phyloP scores from a whole-genome alignment of 1,139 yeast species.

The Yamadazyma triangularis region DNA sequence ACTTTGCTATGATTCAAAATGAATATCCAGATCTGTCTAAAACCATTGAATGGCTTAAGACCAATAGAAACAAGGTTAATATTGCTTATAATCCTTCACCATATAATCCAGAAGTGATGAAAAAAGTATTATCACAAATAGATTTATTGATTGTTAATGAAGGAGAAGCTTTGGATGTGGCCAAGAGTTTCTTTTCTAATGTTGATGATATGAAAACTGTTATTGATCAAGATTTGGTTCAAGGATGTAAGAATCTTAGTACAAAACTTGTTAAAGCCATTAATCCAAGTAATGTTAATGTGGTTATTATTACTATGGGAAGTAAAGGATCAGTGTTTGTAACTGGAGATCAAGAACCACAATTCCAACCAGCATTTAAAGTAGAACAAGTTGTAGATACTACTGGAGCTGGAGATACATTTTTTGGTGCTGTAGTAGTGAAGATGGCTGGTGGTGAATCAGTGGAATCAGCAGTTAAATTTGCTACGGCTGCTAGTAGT shows the following conservation, averaged over 20 bases:
- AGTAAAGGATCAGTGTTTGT: constrained; percentile 60
- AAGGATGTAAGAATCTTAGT: constrained; percentile 37
- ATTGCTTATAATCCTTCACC: constrained; percentile 94
- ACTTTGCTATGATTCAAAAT: constrained; percentile 62
- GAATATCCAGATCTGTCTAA: constrained; percentile 63
- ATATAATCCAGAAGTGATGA: constrained; percentile 37
- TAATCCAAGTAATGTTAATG: constrained; percentile 29
- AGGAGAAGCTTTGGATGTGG: constrained; percentile 62
- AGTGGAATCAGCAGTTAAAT: constrained; percentile 50
- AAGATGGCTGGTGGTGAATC: constrained; percentile 43
- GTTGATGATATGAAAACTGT: constrained; percentile 18
- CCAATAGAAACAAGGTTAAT: constrained; percentile 36
- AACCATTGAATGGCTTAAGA: constrained; percentile 51
- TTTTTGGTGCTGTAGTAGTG: constrained; percentile 76
- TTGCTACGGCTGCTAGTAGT: constrained; percentile 77
- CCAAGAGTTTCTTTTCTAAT: constrained; percentile 15
- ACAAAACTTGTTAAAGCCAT: constrained; percentile 26
- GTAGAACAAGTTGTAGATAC: constrained; percentile 68
- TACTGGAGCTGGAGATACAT: constrained; percentile 97
- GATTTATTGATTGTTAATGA: constrained; percentile 80
- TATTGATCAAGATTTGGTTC: constrained; percentile 17
- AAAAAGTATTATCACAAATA: constrained; percentile 41
- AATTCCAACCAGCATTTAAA: constrained; percentile 21
- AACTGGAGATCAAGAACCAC: constrained; percentile 9
- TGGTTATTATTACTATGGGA: constrained; percentile 77